Base-by-base conservation (phyloP, 2,329 filamentous ascomycete species). In the Fusarium tuaranense region DNA sequence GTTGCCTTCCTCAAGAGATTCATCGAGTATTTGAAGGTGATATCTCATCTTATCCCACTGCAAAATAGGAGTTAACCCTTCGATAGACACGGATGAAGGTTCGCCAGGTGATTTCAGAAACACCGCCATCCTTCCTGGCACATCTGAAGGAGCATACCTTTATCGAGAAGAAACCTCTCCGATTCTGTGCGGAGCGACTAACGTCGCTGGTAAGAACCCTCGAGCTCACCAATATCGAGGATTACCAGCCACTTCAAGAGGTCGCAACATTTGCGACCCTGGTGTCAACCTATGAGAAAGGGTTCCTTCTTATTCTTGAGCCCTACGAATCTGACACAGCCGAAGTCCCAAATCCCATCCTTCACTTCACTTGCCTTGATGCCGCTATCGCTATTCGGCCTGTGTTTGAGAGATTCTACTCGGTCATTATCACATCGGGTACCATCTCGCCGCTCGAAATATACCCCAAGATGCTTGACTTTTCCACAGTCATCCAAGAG, bases 391-490 rank as follows among this genome's bases (percentile, higher is more conserved):
- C 97, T 48, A 99, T 99, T 80, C 97, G 97, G 73, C 97, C 97
- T 0, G 96, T 99, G 7, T 98, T 99, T 80, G 96, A 99, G 69
- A 92, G 97, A 62, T 99, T 99, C 83, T 95, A 94, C 82, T 98
- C 97, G 2, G 97, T 99, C 74, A 97, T 99, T 80, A 98, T 99
- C 81, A 99, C 97, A 0, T 98, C 97, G 0, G 97, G 97, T 73
- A 99, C 97, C 2, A 95, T 99, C 71, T 98, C 97, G 2, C 97
- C 97, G 0, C 85, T 99, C 5, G 97, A 99, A 81, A 99, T 99
- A 93, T 99, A 99, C 80, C 97, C 97, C 0, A 98, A 98, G 80
- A 99, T 99, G 95, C 91, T 99, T 30, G 93, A 95, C 63, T 99
- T 99, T 84, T 89, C 89, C 12, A 95, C 95, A 2, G 95, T 98